Conservation (phyloP, 208 protist genomes). For the Trypanosoma brucei region DNA sequence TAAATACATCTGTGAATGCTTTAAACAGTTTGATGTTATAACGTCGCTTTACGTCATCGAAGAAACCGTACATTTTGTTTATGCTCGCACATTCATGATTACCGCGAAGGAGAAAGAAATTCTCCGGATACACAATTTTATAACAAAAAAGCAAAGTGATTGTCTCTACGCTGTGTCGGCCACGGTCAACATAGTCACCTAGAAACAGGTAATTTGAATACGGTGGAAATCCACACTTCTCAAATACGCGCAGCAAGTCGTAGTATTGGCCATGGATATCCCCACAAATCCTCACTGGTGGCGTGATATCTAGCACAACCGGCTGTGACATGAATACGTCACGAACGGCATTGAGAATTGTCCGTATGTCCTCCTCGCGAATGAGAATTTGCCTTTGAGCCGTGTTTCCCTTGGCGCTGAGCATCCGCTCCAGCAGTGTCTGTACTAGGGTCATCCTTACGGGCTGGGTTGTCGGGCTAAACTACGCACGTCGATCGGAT, state of each 20-base stretch:
- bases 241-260: constrained; percentile 68
- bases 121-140: constrained; percentile 96
- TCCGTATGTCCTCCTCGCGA: constrained; percentile 41
- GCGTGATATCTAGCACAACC: constrained; percentile 32
- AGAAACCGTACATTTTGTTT: constrained; percentile 99
- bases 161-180: constrained; percentile 96
- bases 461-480: neutral
- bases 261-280: constrained; percentile 98
- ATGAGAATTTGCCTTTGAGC: constrained; percentile 33
- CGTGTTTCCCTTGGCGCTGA: constrained; percentile 29
- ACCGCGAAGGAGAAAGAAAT: constrained; percentile 97
- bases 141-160: constrained; percentile 88
- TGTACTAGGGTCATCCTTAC: constrained; percentile 11
- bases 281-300: constrained; percentile 95
- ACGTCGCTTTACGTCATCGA: constrained; percentile 98
- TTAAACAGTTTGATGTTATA: constrained; percentile 98
- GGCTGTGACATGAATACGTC: constrained; percentile 54
- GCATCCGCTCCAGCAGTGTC: constrained; percentile 33
- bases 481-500: neutral
- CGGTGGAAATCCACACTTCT: constrained; percentile 20
- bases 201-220: constrained; percentile 93
- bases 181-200: constrained; percentile 97
- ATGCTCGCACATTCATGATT: constrained; percentile 99
- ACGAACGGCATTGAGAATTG: constrained; percentile 19
- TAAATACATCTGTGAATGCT: constrained; percentile 98